phyloP scores from a whole-genome alignment of 495 filamentous ascomycete genomes.

The Cladorrhinum samala region DNA sequence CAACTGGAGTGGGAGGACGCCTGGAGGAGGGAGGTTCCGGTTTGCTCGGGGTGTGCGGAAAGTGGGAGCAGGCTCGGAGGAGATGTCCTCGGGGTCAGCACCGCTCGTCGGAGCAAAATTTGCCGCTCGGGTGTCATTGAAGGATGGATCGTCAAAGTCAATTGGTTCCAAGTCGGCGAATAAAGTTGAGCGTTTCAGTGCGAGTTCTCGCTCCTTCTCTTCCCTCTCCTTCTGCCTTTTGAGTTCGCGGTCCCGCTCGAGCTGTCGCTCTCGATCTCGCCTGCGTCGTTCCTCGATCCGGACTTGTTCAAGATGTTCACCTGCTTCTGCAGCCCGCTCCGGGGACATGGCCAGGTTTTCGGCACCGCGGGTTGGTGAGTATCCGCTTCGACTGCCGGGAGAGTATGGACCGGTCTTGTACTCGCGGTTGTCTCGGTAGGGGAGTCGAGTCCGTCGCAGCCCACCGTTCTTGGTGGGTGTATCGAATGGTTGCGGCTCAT shows the following conservation, averaged over 20 bases:
- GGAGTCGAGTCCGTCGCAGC: conserved; percentile 19
- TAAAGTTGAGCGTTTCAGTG: conserved; percentile 27
- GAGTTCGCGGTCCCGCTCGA: conserved; percentile 14
- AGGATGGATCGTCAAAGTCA: conserved; percentile 19
- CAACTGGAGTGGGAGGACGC: conserved; percentile 3
- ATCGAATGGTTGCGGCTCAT: conserved; percentile 19
- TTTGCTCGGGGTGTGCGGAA: conserved; percentile 21
- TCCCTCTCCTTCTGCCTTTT: conserved; percentile 18
- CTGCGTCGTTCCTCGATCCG: conserved; percentile 24
- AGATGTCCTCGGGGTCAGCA: conserved; percentile 15
- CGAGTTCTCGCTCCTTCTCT: conserved; percentile 20
- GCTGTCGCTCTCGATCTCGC: conserved; percentile 19
- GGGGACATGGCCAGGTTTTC: conserved; percentile 24
- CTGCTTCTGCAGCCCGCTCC: conserved; percentile 18
- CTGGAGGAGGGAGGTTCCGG: conserved; percentile 1
- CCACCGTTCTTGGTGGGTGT: conserved; percentile 22
- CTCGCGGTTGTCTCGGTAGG: conserved; percentile 23
- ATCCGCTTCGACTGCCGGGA: conserved; percentile 9
- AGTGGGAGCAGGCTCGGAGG: conserved; percentile 12
- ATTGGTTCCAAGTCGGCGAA: conserved; percentile 24
- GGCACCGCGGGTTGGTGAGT: conserved; percentile 14
- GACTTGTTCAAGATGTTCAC: conserved; percentile 19
- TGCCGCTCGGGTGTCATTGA: conserved; percentile 28
- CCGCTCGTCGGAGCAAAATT: conserved; percentile 16
- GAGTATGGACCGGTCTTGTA: conserved; percentile 18